These are phyloP conservation scores for Cyamopsis tetragonoloba DNA, from an alignment of 306 rosid species.

Conservation along the genomic window DNA sequence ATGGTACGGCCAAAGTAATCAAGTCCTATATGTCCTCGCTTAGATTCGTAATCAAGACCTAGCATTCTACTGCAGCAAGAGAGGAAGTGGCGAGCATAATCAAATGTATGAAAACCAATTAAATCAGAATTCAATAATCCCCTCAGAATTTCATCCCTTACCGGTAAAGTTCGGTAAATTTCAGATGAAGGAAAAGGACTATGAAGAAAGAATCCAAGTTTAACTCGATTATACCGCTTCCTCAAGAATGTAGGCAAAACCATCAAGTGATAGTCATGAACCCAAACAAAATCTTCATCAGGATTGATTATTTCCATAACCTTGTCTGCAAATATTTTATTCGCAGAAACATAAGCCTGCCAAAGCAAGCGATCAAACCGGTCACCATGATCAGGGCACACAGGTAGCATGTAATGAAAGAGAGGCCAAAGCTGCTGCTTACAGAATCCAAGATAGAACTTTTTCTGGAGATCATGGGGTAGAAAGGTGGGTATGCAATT, in stretches of 20 bases:
- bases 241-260: constrained; percentile 72
- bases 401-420: constrained; percentile 79
- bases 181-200: constrained; percentile 83
- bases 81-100: constrained; percentile 83
- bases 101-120: constrained; percentile 85
- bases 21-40: constrained; percentile 75
- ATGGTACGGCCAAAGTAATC: constrained; percentile 80
- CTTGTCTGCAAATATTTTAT: constrained; percentile 76
- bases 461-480: constrained; percentile 60
- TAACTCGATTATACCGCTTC: constrained; percentile 57
- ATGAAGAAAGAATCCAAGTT: constrained; percentile 81
- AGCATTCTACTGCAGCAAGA: constrained; percentile 90
- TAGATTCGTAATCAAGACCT: constrained; percentile 76
- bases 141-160: constrained; percentile 70
- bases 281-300: constrained; percentile 77
- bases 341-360: constrained; percentile 82
- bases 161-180: constrained; percentile 71
- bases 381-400: constrained; percentile 74
- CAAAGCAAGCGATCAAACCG: constrained; percentile 67
- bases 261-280: constrained; percentile 83
- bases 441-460: constrained; percentile 60
- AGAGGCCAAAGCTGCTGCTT: constrained; percentile 83
- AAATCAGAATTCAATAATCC: constrained; percentile 71
- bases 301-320: constrained; percentile 77
- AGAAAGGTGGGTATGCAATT: constrained; percentile 76